Base-by-base conservation (phyloP, 768 basidiomycete genomes). In the Pisolithus tinctorius region DNA sequence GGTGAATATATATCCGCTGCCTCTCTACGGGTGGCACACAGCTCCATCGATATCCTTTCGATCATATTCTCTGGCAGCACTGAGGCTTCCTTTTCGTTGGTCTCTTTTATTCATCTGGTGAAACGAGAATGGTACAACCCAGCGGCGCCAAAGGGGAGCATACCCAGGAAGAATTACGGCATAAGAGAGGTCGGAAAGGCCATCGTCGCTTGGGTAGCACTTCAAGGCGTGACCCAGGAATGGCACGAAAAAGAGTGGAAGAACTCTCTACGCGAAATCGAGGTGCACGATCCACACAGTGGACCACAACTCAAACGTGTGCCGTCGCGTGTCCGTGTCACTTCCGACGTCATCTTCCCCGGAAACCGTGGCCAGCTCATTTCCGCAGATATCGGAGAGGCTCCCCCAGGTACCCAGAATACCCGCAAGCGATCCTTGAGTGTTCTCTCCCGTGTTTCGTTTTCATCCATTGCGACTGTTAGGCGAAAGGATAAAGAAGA, bases 151-250 rank as follows among this genome's bases (percentile, higher is more conserved):
- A 77, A 76, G 26, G 74, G 77, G 11, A 71, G 71, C 20, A 71
- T 81, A 23, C 86, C 86, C 1, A 75, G 73, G 58, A 79, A 75
- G 53, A 76, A 76, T 40, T 86, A 80, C 56, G 79, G 84, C 7
- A 70, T 88, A 39, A 78, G 78, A 0, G 79, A 86, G 52, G 76
- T 88, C 13, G 80, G 80, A 17, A 74, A 79, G 50, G 88, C 86
- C 0, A 75, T 93, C 20, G 76, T 88, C 6, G 87, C 82, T 1
- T 92, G 88, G 87, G 84, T 84, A 5, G 80, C 86, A 0, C 69
- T 93, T 39, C 90, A 92, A 59, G 83, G 85, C 31, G 82, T 88
- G 40, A 93, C 90, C 0, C 81, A 84, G 59, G 82, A 88, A 58
- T 88, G 83, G 77, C 85, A 88, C 57, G 88, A 92, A 62, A 74